Percentiles rank a stretch among this genome's conserved stretches.
phyloP scores from a whole-genome alignment of 805 yeast genomes.

The Ogataea henricii region DNA sequence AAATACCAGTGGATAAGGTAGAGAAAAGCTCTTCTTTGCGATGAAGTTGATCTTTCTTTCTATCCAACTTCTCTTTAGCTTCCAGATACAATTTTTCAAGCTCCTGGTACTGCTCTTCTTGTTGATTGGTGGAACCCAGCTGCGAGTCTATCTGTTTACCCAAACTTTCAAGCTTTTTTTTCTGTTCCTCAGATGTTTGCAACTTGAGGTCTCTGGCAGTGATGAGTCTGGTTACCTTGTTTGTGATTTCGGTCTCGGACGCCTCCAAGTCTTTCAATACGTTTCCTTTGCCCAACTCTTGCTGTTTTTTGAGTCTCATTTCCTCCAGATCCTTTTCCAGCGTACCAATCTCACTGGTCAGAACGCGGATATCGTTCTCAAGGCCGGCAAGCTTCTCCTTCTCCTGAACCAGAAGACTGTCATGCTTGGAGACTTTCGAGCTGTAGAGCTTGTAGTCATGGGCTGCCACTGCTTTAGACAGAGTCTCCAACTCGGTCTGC shows the following conservation, averaged over 20 bases:
- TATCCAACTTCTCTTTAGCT: slow-evolving; percentile 45
- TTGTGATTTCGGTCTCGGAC: slow-evolving; percentile 55
- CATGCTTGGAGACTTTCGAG: slow-evolving; percentile 43
- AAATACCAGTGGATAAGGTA: slow-evolving; percentile 85
- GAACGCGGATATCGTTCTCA: slow-evolving; percentile 45
- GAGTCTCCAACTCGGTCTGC: slow-evolving; percentile 75
- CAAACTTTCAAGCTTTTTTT: slow-evolving; percentile 36
- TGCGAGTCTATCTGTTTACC: slow-evolving; percentile 36
- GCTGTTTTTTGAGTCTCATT: slow-evolving; percentile 53
- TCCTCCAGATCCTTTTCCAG: slow-evolving; percentile 62
- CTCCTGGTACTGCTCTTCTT: slow-evolving; percentile 38
- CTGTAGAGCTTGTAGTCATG: slow-evolving; percentile 60
- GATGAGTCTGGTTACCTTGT: slow-evolving; percentile 65
- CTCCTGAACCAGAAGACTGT: slow-evolving; percentile 44
- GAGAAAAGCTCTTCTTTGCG: slow-evolving; percentile 79
- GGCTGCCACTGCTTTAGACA: slow-evolving; percentile 73
- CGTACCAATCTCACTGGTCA: slow-evolving; percentile 55
- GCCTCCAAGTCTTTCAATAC: slow-evolving; percentile 59
- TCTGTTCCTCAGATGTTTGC: slow-evolving; percentile 61
- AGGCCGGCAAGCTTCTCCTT: slow-evolving; percentile 43
- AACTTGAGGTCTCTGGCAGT: slow-evolving; percentile 60
- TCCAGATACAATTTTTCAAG: slow-evolving; percentile 48
- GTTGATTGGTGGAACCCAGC: slow-evolving; percentile 20
- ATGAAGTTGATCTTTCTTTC: slow-evolving; percentile 47
- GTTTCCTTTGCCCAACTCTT: slow-evolving; percentile 62